These are phyloP conservation scores for Fonsecaea pedrosoi DNA, from an alignment of 2,329 filamentous ascomycete species.

Conservation along the genomic window DNA sequence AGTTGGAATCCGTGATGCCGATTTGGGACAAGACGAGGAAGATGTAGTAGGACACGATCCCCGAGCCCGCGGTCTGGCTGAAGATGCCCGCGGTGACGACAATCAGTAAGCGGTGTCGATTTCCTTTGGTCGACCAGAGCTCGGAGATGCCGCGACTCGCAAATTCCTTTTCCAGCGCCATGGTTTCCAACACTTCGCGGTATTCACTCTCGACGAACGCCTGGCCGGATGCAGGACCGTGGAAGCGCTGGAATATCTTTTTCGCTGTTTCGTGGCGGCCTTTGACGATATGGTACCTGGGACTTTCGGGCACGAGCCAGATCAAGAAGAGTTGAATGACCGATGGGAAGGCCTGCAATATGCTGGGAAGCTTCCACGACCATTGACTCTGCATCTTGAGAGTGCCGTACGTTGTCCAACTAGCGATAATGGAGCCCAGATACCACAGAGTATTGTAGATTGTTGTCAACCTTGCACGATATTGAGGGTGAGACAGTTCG, in stretches of 20 bases:
- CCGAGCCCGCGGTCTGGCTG: slow-evolving; percentile 14
- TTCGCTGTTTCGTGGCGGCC: slow-evolving; percentile 41
- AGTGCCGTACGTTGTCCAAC: slow-evolving; percentile 57
- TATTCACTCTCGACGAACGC: slow-evolving; percentile 22
- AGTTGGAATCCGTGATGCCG: slow-evolving; percentile 64
- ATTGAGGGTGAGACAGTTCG: slow-evolving; percentile 57
- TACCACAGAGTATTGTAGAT: slow-evolving; percentile 63
- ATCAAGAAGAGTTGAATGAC: slow-evolving; percentile 58
- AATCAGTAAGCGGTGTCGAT: slow-evolving; percentile 27
- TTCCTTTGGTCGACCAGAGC: slow-evolving; percentile 20
- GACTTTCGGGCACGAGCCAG: slow-evolving; percentile 71
- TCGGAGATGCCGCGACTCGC: slow-evolving; percentile 18
- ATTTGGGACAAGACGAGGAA: slow-evolving; percentile 49
- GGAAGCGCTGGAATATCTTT: slow-evolving; percentile 46
- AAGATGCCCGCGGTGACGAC: slow-evolving; percentile 21
- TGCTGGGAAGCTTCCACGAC: slow-evolving; percentile 69
- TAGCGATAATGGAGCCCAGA: slow-evolving; percentile 58
- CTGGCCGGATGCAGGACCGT: slow-evolving; percentile 46
- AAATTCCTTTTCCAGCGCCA: slow-evolving; percentile 21
- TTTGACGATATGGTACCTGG: slow-evolving; percentile 62
- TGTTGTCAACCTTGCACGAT: slow-evolving; percentile 55
- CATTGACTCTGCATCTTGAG: slow-evolving; percentile 54
- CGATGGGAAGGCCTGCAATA: slow-evolving; percentile 69
- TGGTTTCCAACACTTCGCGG: slow-evolving; percentile 20
- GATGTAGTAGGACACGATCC: slow-evolving; percentile 47